Conservation (phyloP, 202 grass and related monocot genomes). For the Zizania palustris region DNA sequence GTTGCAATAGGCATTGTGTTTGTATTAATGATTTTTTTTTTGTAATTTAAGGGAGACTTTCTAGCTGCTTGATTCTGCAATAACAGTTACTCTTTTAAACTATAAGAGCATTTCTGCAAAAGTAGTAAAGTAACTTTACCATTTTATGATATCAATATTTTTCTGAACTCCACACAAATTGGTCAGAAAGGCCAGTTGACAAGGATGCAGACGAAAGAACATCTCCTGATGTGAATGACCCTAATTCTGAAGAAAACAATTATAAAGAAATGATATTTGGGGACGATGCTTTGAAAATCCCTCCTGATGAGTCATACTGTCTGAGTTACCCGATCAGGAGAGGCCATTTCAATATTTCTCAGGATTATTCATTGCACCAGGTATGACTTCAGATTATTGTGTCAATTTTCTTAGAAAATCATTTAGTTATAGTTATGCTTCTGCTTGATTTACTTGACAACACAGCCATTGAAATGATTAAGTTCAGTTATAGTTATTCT, state of each 20-base stretch:
- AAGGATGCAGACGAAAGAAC: constrained; percentile 45
- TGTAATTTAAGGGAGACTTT: neutral
- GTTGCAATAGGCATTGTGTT: neutral
- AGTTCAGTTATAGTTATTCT: constrained; percentile 24
- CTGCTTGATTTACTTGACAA: constrained; percentile 18
- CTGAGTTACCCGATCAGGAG: constrained; percentile 79
- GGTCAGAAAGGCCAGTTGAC: constrained; percentile 53
- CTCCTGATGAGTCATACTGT: constrained; percentile 68
- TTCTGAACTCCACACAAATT: constrained; percentile 37
- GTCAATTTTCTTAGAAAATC: neutral
- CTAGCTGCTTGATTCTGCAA: neutral
- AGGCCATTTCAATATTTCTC: constrained; percentile 92
- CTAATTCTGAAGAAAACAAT: constrained; percentile 53
- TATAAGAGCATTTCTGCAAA: neutral
- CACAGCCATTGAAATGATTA: neutral
- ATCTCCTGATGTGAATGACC: constrained; percentile 37
- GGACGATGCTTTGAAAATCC: constrained; percentile 90
- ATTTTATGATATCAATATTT: constrained; percentile 40
- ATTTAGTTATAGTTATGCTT: constrained; percentile 18
- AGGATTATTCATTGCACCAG: constrained; percentile 80
- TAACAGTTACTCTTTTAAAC: constrained; percentile 7
- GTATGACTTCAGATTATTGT: constrained; percentile 43
- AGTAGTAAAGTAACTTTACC: constrained; percentile 16
- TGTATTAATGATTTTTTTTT: neutral
- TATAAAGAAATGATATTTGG: constrained; percentile 85